phyloP scores from a whole-genome alignment of 2,329 filamentous ascomycete species.

The Scopulariopsis brevicaulis region DNA sequence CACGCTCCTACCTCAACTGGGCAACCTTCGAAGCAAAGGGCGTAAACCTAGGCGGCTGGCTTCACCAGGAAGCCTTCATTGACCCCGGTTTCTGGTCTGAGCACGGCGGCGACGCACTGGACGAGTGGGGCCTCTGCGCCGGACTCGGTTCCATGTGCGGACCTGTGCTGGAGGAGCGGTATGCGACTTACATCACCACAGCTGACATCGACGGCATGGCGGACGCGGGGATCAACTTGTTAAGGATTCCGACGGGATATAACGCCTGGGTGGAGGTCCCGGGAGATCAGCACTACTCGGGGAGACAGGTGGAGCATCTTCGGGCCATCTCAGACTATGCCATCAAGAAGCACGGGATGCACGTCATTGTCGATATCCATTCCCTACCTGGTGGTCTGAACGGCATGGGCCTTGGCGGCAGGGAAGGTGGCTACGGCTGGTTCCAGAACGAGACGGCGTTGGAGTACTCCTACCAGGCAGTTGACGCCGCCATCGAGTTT shows the following conservation, averaged over 20 bases:
- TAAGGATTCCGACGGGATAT: neutral
- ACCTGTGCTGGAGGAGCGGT: neutral
- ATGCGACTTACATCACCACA: neutral
- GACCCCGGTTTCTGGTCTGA: neutral
- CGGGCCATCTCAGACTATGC: neutral
- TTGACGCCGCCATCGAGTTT: neutral
- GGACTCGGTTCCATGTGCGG: neutral
- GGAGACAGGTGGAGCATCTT: neutral
- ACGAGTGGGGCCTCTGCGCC: neutral
- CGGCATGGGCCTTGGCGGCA: neutral
- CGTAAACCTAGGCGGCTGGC: neutral
- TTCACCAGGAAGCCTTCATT: neutral
- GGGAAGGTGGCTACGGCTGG: neutral
- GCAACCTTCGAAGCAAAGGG: neutral
- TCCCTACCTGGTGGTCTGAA: neutral
- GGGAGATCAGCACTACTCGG: neutral
- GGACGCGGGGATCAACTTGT: neutral
- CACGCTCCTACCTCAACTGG: neutral
- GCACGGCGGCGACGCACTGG: neutral
- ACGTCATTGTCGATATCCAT: neutral
- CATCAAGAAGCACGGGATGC: neutral
- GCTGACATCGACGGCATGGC: neutral
- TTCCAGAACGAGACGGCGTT: neutral
- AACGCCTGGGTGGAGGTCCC: neutral
- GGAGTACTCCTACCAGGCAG: neutral